Evolutionary conservation across 805 yeast genomes (phyloP).

Genomic region (Pichia heedii): DNA sequence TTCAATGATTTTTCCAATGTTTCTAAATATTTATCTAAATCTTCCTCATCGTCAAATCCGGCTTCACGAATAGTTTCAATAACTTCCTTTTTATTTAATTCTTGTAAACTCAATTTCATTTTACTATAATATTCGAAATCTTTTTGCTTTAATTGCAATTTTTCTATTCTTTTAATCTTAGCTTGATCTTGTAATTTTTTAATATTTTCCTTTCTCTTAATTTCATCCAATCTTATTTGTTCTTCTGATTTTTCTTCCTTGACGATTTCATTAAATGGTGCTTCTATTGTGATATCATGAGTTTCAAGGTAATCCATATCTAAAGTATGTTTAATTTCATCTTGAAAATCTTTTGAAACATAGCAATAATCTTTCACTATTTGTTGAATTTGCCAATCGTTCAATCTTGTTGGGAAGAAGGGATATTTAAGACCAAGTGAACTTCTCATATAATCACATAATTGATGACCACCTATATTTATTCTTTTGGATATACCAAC

Average conservation of each 20-base stretch:
- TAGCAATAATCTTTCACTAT: constrained; percentile 73
- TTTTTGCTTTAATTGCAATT: constrained; percentile 67
- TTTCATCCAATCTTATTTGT: constrained; percentile 68
- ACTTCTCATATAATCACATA: constrained; percentile 53
- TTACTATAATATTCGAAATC: constrained; percentile 65
- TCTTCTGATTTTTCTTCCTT: constrained; percentile 74
- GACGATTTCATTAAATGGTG: constrained; percentile 61
- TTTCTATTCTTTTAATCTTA: constrained; percentile 71
- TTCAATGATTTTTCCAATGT: constrained; percentile 62
- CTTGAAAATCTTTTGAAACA: constrained; percentile 56
- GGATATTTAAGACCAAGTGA: constrained; percentile 80
- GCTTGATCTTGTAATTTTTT: constrained; percentile 89
- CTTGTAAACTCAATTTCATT: constrained; percentile 43
- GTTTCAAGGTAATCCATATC: constrained; percentile 54
- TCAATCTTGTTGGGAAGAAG: constrained; percentile 71
- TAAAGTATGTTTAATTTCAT: constrained; percentile 50
- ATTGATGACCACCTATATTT: constrained; percentile 84
- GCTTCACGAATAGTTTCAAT: constrained; percentile 53
- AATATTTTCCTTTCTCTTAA: constrained; percentile 77
- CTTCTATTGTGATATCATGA: constrained; percentile 73
- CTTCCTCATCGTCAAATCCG: constrained; percentile 70
- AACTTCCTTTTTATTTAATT: constrained; percentile 43
- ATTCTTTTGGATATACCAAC: constrained; percentile 66
- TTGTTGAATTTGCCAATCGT: constrained; percentile 52
- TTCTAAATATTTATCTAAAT: constrained; percentile 55